phyloP scores from a whole-genome alignment of 108 stramenopile genomes.

The Nitzschia sp. region DNA sequence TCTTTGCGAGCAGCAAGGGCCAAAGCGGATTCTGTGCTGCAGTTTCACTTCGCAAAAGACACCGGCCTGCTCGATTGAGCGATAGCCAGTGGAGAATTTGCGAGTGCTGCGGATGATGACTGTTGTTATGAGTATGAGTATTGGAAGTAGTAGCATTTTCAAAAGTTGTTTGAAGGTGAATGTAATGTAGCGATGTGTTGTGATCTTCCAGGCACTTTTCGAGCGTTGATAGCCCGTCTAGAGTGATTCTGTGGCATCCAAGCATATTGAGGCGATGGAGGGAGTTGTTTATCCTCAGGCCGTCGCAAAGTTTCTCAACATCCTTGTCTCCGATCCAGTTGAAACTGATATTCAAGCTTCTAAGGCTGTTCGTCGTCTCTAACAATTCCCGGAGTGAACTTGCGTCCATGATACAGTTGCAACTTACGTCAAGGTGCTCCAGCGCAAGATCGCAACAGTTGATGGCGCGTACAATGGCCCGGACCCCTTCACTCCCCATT shows the following conservation, averaged over 20 bases:
- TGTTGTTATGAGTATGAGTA: no score
- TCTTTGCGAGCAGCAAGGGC: slow-evolving; percentile 12
- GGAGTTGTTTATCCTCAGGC: not conserved
- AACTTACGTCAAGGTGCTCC: slow-evolving; percentile 29
- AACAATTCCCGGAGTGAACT: not conserved
- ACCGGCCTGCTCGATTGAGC: slow-evolving; percentile 25
- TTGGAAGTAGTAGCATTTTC: not conserved
- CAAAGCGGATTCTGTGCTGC: slow-evolving; percentile 1
- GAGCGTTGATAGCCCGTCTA: slow-evolving; percentile 10
- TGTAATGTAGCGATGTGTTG: slow-evolving; percentile 15
- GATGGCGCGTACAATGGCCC: slow-evolving; percentile 15
- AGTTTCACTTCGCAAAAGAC: not conserved
- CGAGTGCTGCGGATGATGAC: no score
- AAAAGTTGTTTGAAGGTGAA: slow-evolving; percentile 9
- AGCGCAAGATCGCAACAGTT: not conserved
- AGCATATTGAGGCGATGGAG: slow-evolving; percentile 15
- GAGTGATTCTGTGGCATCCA: slow-evolving; percentile 25
- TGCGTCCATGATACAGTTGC: slow-evolving; percentile 25
- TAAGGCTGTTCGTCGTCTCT: not conserved
- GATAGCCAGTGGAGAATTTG: slow-evolving; percentile 7
- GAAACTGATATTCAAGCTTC: slow-evolving; percentile 23
- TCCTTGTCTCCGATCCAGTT: slow-evolving; percentile 32
- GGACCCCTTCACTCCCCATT: slow-evolving; percentile 16
- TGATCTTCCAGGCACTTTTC: slow-evolving; percentile 9
- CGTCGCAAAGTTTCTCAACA: slow-evolving; percentile 4